A percentile compares a stretch with the other conserved stretches of the same genome.
Evolutionary conservation across 345 rosid genomes (phyloP).

Genomic region (Boechera stricta): DNA sequence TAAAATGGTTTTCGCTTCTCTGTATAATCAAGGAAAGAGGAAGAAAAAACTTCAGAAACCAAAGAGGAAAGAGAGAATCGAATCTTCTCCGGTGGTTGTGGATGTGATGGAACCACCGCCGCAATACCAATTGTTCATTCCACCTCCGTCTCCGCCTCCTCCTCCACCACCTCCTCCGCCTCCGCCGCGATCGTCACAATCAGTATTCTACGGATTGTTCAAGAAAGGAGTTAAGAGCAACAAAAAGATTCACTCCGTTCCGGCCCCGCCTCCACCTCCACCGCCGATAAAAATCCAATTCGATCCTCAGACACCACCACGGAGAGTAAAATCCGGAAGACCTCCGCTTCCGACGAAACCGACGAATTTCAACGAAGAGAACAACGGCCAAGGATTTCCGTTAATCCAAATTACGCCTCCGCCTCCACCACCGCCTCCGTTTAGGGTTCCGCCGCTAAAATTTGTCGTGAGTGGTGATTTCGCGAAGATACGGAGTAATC

Average conservation of each 20-base stretch:
- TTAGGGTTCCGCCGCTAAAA: constrained; percentile 52
- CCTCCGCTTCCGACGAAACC: constrained; percentile 71
- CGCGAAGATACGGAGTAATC: constrained; percentile 58
- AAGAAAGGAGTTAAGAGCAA: constrained; percentile 64
- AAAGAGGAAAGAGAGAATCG: constrained; percentile 41
- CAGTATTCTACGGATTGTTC: constrained; percentile 68
- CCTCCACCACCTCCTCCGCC: constrained; percentile 82
- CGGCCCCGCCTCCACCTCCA: constrained; percentile 60
- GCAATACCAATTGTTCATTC: constrained; percentile 37
- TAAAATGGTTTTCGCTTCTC: constrained; percentile 66
- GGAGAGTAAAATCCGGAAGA: constrained; percentile 48
- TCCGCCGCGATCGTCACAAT: constrained; percentile 62
- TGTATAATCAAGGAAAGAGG: constrained; percentile 61
- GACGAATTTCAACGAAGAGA: constrained; percentile 44
- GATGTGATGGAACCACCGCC: constrained; percentile 12
- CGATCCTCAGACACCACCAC: constrained; percentile 50
- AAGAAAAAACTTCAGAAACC: constrained; percentile 63
- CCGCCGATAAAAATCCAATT: constrained; percentile 46
- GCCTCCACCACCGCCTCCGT: constrained; percentile 77
- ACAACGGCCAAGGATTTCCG: constrained; percentile 55
- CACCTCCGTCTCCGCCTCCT: constrained; percentile 60
- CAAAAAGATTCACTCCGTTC: constrained; percentile 61
- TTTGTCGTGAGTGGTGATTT: constrained; percentile 59
- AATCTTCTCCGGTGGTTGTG: constrained; percentile 29
- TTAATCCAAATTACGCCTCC: constrained; percentile 60